Base-by-base conservation (phyloP, 768 basidiomycete species). In the Termitomyces bulborhizus region DNA sequence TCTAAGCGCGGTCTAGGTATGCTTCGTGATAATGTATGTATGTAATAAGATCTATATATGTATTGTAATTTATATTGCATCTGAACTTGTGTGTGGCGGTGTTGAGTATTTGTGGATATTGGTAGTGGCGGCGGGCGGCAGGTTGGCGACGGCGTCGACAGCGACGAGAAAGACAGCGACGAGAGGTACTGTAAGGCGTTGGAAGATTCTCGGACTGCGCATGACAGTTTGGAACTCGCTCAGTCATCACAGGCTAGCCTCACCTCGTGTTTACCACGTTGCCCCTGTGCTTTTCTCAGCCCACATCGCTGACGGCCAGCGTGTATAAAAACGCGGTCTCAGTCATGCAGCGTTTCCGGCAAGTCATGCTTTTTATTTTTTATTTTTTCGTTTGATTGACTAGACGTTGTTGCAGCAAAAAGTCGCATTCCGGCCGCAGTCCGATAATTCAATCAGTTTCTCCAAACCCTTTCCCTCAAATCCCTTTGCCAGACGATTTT, bases 321-420 rank as follows among this genome's bases (percentile, higher is more conserved):
- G 85, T 88, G 86, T 81, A 76, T 71, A 73, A 82, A 82, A 76
- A 80, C 80, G 85, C 83, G 47, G n/a, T n/a, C n/a, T 53, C 50
- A 62, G 69, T 65, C 67, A 90, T 92, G 89, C 74, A 88, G 77
- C 86, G 86, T 65, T 88, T 91, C 73, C 90, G 90, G 90, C 89
- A 77, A 75, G 87, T 57, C 65, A 66, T 60, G 49, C 36, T 21
- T 21, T 21, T 21, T 21, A 21, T 21, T 21, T 21, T 21, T 21
- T 21, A 21, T 21, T 60, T 53, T 42, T 56, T 62, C 66, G 66
- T 58, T 59, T 57, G 60, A 55, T 60, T 58, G 58, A 60, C 64
- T 64, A 51, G 48, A 53, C 59, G 57, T 62, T 39, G 43, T 54
- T 46, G 58, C 52, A 93, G 91, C 66, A 92, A 86, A 81, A 85